A percentile compares a stretch with the other conserved stretches of the same genome.
Conservation (phyloP, 2,329 filamentous ascomycete genomes). For the Coniochaeta sp. region DNA sequence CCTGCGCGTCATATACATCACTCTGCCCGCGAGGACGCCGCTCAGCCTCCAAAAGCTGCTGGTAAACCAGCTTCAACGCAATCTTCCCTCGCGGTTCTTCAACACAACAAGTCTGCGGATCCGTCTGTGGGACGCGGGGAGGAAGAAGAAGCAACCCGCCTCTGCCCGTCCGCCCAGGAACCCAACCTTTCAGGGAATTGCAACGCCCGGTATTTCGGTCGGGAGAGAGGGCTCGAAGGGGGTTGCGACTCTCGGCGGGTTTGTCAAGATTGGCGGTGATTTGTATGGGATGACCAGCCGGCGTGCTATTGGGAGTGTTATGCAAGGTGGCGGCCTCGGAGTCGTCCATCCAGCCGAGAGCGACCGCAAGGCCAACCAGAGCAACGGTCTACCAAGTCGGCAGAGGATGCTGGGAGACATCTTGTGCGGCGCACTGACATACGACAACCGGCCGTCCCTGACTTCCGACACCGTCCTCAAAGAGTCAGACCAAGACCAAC, state of each 20-base stretch:
- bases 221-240: constrained; percentile 5
- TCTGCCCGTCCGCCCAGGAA: constrained; percentile 8
- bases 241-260: constrained; percentile 10
- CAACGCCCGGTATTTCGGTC: constrained; percentile 10
- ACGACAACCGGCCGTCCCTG: constrained; percentile 6
- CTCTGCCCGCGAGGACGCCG: not conserved
- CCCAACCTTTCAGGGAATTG: constrained; percentile 4
- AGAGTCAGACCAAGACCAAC: constrained; percentile 4
- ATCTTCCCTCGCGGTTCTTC: constrained; percentile 7
- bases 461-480: constrained; percentile 4
- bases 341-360: constrained; percentile 10
- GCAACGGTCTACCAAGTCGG: not conserved
- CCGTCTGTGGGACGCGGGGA: no score
- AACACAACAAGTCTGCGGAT: constrained; percentile 2
- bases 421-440: not conserved
- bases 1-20: constrained; percentile 10
- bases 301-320: constrained; percentile 8
- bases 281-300: constrained; percentile 10
- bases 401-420: constrained; percentile 7
- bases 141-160: constrained; percentile 3
- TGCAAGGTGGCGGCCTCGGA: not conserved
- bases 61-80: not conserved
- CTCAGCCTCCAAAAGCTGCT: constrained; percentile 4
- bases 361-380: constrained; percentile 1
- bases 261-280: constrained; percentile 3